Conservation (phyloP, 2,329 filamentous ascomycete genomes). For the Xylariaceae sp. region DNA sequence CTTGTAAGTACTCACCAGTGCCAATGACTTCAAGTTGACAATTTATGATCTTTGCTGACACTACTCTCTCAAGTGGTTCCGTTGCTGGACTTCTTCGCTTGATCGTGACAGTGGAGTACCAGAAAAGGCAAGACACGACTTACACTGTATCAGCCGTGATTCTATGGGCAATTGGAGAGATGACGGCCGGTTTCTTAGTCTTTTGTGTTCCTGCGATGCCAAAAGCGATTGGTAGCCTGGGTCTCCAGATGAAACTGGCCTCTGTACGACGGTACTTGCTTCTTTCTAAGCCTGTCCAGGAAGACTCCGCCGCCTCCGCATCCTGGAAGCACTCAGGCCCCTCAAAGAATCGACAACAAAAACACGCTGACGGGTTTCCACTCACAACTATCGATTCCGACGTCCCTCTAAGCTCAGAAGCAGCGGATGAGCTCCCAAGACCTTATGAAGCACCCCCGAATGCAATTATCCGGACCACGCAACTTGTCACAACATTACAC, state of each 20-base stretch:
- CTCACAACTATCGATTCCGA: not conserved
- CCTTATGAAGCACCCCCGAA: not conserved
- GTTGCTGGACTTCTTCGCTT: slow-evolving; percentile 36
- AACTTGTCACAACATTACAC: not conserved
- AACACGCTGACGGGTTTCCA: not conserved
- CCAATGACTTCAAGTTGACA: not conserved
- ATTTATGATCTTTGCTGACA: not conserved
- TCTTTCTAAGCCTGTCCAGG: not conserved
- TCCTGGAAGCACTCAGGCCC: not conserved
- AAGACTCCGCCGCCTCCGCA: not conserved
- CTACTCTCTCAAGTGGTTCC: slow-evolving; percentile 32
- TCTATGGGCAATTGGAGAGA: slow-evolving; percentile 41
- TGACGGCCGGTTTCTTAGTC: slow-evolving; percentile 42
- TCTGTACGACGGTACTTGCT: not conserved
- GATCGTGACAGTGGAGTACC: slow-evolving; percentile 29
- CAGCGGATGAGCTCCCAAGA: not conserved
- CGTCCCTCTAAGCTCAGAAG: not conserved
- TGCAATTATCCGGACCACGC: not conserved
- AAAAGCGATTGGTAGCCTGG: slow-evolving; percentile 18
- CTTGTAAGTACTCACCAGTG: slow-evolving; percentile 17
- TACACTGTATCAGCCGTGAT: slow-evolving; percentile 35
- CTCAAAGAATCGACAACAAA: not conserved
- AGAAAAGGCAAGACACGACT: slow-evolving; percentile 28
- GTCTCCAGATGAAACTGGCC: not conserved
- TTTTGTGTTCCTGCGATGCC: slow-evolving; percentile 35